Evolutionary conservation across 805 yeast species (phyloP).

Genomic region (Nakazawaea molendinolei): DNA sequence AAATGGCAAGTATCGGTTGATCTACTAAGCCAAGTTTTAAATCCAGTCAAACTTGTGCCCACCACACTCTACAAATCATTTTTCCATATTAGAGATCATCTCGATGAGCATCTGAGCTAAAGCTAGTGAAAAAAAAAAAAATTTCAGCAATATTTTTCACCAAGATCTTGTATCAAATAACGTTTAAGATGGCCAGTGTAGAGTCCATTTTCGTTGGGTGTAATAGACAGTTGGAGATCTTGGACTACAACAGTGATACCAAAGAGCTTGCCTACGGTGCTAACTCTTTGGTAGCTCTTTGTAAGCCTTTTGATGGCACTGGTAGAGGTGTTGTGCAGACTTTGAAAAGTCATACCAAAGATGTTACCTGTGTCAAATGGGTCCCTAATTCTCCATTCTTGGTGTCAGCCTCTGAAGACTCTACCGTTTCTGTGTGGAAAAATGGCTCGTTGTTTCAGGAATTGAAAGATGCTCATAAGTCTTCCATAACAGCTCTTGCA

Average conservation of each 20-base stretch:
- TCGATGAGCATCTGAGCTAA: too few relatives aligned
- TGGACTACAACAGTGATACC: conserved; percentile 37
- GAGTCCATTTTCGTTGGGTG: conserved; percentile 71
- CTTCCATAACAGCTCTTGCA: conserved; percentile 51
- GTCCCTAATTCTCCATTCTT: conserved; percentile 37
- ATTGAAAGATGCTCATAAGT: conserved; percentile 30
- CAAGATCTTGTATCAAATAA: neutral
- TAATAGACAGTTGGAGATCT: conserved; percentile 55
- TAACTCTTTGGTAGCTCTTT: conserved; percentile 55
- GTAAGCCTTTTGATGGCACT: conserved; percentile 46
- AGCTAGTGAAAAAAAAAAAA: too few relatives aligned
- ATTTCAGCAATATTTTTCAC: too few relatives aligned
- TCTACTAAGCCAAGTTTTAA: too few relatives aligned
- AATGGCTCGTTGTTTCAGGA: conserved; percentile 22
- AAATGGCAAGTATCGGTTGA: too few relatives aligned
- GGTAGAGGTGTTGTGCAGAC: conserved; percentile 45
- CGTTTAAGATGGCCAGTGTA: conserved; percentile 17
- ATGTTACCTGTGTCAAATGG: conserved; percentile 63
- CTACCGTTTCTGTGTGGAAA: conserved; percentile 55
- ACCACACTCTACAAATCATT: too few relatives aligned
- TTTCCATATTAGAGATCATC: too few relatives aligned
- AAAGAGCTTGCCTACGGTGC: conserved; percentile 67
- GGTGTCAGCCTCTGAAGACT: conserved; percentile 66
- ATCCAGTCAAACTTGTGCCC: too few relatives aligned
- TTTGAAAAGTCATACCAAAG: conserved; percentile 53